Percentiles rank a stretch among this genome's conserved stretches.
Evolutionary conservation across 768 basidiomycete species (phyloP).

Genomic region (Pulveroboletus ravenelii): DNA sequence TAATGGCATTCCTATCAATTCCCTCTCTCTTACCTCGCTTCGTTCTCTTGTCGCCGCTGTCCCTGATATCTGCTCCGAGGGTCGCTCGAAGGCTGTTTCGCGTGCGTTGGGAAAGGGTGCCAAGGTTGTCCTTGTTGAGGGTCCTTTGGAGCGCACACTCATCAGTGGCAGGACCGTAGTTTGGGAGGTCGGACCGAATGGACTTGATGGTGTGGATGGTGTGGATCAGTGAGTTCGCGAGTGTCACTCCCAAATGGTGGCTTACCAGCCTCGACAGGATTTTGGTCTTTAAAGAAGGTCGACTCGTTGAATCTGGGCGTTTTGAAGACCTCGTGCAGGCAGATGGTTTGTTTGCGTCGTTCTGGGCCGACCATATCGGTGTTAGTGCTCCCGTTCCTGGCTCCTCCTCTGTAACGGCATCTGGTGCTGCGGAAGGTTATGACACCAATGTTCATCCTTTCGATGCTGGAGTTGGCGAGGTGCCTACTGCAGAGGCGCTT

Average conservation of each 20-base stretch:
- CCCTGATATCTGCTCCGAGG: conserved; percentile 61
- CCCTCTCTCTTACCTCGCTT: conserved; percentile 78
- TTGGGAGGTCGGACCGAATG: conserved; percentile 22
- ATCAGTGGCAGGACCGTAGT: conserved; percentile 22
- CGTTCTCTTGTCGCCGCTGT: conserved; percentile 85
- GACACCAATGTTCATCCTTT: conserved; percentile 23
- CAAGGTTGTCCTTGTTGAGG: conserved; percentile 25
- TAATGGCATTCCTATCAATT: conserved; percentile 83
- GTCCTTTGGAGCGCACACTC: conserved; percentile 18
- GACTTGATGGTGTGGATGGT: conserved; percentile 46
- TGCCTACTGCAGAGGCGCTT: conserved; percentile 6
- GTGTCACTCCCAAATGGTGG: background rate
- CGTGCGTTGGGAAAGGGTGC: conserved; percentile 23
- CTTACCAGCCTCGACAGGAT: conserved; percentile 47
- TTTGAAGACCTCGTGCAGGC: conserved; percentile 72
- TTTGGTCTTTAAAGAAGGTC: conserved; percentile 85
- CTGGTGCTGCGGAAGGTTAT: conserved; percentile 24
- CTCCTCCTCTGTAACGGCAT: conserved; percentile 24
- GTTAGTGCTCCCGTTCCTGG: conserved; percentile 42
- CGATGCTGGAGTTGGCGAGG: conserved; percentile 16
- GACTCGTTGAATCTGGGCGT: conserved; percentile 76
- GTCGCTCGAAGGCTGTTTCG: conserved; percentile 21
- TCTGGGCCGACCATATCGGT: conserved; percentile 86
- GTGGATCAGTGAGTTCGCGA: conserved; percentile 50
- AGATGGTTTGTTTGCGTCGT: conserved; percentile 70